Evolutionary conservation across 2,329 filamentous ascomycete species (phyloP).

Genomic region (Metarhizium robertsii): DNA sequence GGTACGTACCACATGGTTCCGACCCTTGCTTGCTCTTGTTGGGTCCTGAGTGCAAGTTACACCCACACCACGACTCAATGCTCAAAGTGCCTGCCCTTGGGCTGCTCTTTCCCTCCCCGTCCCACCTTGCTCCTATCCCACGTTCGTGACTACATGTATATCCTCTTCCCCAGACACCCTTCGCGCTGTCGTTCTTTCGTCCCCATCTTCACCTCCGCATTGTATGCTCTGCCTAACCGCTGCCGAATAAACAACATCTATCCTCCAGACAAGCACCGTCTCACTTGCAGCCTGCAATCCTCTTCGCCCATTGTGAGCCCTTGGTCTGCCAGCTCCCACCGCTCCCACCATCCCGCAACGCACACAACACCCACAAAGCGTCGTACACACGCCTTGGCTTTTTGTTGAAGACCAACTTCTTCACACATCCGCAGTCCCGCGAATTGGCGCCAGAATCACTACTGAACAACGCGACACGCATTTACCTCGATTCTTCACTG

Average conservation of each 20-base stretch:
- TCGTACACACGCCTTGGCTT: neutral
- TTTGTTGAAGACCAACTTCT: neutral
- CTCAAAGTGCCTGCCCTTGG: constrained; percentile 3
- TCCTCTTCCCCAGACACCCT: constrained; percentile 8
- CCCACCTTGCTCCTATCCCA: constrained; percentile 7
- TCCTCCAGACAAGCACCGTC: neutral
- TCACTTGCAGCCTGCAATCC: neutral
- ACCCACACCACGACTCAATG: constrained; percentile 4
- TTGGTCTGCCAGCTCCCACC: neutral
- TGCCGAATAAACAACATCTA: constrained; percentile 1
- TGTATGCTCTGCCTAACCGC: neutral
- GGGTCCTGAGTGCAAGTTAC: neutral
- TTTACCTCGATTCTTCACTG: neutral
- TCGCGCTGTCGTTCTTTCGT: neutral
- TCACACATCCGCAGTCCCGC: neutral
- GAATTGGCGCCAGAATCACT: neutral
- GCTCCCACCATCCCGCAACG: neutral
- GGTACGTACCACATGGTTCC: constrained; percentile 7
- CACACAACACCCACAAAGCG: neutral
- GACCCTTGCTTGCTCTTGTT: constrained; percentile 5
- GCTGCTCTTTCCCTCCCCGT: constrained; percentile 8
- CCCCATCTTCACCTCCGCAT: constrained; percentile 4
- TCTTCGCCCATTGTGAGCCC: neutral
- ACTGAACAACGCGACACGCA: neutral
- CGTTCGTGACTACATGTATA: constrained; percentile 8